phyloP scores from a whole-genome alignment of 225 moss, liverwort and hornwort species.

The Neckera pumila region DNA sequence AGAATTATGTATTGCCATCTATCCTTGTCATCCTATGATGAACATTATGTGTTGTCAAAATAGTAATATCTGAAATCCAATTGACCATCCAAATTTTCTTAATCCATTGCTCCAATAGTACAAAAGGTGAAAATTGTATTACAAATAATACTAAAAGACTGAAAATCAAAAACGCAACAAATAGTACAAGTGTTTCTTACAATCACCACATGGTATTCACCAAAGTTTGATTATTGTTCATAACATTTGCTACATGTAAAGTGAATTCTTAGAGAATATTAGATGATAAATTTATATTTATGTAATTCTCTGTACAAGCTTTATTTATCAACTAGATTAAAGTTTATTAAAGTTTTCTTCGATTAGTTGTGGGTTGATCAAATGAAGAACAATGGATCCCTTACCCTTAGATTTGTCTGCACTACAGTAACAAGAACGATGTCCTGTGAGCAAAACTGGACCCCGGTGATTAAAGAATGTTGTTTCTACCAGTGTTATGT shows the following conservation, averaged over 20 bases:
- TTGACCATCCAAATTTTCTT: no score
- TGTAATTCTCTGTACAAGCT: neutral
- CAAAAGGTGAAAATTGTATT: no score
- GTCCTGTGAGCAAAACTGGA: neutral
- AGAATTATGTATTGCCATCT: no score
- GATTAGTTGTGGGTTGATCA: neutral
- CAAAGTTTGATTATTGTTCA: neutral
- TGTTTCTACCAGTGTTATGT: neutral
- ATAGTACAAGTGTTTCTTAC: no score
- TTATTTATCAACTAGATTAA: neutral
- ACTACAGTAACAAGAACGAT: no score
- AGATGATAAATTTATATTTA: neutral
- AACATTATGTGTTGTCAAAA: no score
- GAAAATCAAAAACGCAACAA: no score
- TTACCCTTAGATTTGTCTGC: neutral
- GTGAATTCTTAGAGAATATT: no score
- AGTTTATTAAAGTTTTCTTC: neutral
- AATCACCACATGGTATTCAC: neutral
- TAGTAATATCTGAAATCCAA: no score
- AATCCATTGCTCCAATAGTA: no score
- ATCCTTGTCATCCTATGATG: no score
- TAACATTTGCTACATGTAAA: neutral
- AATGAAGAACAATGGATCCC: neutral
- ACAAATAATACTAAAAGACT: no score
- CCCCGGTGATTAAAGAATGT: fast-evolving